Evolutionary conservation across 2,329 filamentous ascomycete genomes (phyloP).

Genomic region (Botrytis medusae): DNA sequence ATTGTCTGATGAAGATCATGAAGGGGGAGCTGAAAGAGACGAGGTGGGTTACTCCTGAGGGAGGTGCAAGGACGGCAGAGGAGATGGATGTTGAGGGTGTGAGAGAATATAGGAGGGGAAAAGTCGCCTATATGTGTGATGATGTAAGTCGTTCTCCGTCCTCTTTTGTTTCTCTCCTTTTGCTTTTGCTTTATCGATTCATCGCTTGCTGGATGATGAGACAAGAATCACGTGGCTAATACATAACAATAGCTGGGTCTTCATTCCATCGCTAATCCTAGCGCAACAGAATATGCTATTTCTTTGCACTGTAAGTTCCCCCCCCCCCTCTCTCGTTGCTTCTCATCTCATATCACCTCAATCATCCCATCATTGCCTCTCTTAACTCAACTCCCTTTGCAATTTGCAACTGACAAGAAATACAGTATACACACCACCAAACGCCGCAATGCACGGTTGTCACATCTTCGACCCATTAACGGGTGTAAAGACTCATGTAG

Average conservation of each 20-base stretch:
- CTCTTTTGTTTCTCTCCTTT: background rate
- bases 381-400: background rate
- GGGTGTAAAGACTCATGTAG: conserved; percentile 69
- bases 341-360: background rate
- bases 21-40: conserved; percentile 76
- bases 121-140: conserved; percentile 91
- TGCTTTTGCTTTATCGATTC: background rate
- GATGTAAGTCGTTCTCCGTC: conserved; percentile 42
- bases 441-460: conserved; percentile 80
- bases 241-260: conserved; percentile 59
- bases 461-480: conserved; percentile 76
- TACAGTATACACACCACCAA: conserved; percentile 81
- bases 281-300: conserved; percentile 71
- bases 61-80: conserved; percentile 20
- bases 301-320: conserved; percentile 64
- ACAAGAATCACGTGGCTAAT: background rate
- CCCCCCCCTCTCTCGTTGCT: background rate
- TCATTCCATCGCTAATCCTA: conserved; percentile 78
- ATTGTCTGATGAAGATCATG: conserved; percentile 91
- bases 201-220: background rate
- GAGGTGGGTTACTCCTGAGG: conserved; percentile 53
- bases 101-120: conserved; percentile 61
- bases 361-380: background rate
- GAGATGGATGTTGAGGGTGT: conserved; percentile 48
- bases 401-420: background rate